Evolutionary conservation across 768 basidiomycete genomes (phyloP), one percentile per base, ranked within the genome.

Genomic region (Imleria badia): DNA sequence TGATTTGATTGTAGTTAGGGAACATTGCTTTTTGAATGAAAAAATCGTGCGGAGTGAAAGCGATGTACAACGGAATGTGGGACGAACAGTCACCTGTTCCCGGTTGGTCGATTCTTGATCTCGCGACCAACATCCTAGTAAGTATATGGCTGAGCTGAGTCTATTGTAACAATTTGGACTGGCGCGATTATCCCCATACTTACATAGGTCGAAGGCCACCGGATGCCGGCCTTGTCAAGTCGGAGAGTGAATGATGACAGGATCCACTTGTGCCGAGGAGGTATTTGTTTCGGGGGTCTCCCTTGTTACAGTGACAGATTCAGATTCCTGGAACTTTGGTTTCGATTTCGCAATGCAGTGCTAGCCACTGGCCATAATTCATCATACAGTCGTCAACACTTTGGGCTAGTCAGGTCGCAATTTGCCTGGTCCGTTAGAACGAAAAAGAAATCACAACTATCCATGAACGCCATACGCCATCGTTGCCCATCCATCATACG

Each of bases 1-100:
- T 54, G 20, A 43, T 56, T 30, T 43, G n/a, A 34, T 42, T 45
- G 52, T 66, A 56, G 34, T 49, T 50, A 55, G 61, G 66, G 66
- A 54, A 67, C 61, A 34, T 45, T 55, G n/a, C 23, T 26, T 36
- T 46, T 38, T 36, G 40, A 56, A 63, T 60, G n/a, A 22, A 38
- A 44, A 33, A n/a, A n/a, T 19, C 26, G 38, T 33, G 22, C 8
- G n/a, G 11, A 35, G 20, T n/a, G 17, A 34, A 36, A 44, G 48
- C 43, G 15, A 40, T 52, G 35, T 31, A 6, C 11, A 17, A 29
- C 52, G 17, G 36, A 30, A 47, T 12, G n/a, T n/a, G n/a, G n/a
- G n/a, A n/a, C n/a, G n/a, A 41, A 26, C 17, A 10, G 23, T 34
- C 1, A 8, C 6, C 15, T 4, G 26, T 26, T 26, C n/a, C 3